Evolutionary conservation across 208 protist genomes (phyloP), one percentile per base, ranked within the genome.

Genomic region (Leishmania mexicana): DNA sequence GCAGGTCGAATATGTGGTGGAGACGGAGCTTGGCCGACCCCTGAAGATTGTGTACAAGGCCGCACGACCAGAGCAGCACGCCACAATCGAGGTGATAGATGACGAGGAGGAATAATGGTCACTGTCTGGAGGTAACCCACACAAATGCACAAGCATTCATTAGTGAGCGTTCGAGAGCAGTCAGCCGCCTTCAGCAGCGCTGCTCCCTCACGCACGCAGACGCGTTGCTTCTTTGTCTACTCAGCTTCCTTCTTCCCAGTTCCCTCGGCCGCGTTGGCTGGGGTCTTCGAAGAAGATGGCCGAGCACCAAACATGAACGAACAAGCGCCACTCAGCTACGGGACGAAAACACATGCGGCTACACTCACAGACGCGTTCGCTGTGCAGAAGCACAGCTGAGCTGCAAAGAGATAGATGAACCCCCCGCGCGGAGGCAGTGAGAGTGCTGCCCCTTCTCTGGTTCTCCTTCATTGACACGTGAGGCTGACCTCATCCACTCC

Each of bases 1-100:
- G 24, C 58, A 75, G 4, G 92, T 97, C 8, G 89, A 97, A 47
- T 93, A 89, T 74, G 85, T 97, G 19, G 75, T 95, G 42, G 92
- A 97, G 79, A 84, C 85, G 3, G 47, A 17, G 24, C 28, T 62
- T 24, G 85, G 77, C 15, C 40, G 4, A 10, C 85, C 76, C 7
- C 76, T 88, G 28, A 76, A 76, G 54, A 38, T 81, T 15, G 51
- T 78, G 19, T 82, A 80, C 38, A 62, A 73, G 11, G 31, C n/a
- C 15, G 15, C 3, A 7, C 64, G 19, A 11, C 0, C 31, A 17
- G 53, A 35, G 35, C 10, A 67, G 7, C n/a, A 57, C 40, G 19
- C 68, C 35, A 62, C 83, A 19, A 31, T 86, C 24, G 83, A 81
- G 57, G 74, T 86, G 1, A 49, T 82, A 2, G 83, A 86, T 21